Base-by-base conservation (phyloP, 1,284 basidiomycete species). In the Agaricales sp. region DNA sequence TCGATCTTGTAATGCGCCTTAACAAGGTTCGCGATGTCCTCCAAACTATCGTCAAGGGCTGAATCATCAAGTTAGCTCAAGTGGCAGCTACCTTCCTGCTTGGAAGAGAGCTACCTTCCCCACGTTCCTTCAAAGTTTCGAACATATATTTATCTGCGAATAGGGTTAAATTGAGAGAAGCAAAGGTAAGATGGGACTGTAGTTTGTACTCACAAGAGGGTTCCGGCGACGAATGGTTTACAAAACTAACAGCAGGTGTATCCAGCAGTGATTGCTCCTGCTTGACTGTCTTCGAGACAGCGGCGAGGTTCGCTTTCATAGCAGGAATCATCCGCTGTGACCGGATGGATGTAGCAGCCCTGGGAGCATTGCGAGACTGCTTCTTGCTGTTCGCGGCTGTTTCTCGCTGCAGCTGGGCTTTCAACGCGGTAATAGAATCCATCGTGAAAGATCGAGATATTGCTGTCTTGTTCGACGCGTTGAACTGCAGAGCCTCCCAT, bases 81-180 rank as follows among this genome's bases (percentile, higher is more conserved):
- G n/a, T n/a, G n/a, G n/a, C n/a, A n/a, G n/a, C n/a, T n/a, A n/a
- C n/a, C n/a, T n/a, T n/a, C n/a, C n/a, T n/a, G n/a, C n/a, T n/a
- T n/a, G n/a, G n/a, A n/a, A n/a, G n/a, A n/a, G n/a, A n/a, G n/a
- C 52, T 58, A 89, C 89, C 80, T 72, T 87, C 84, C 53, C 88
- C 84, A 26, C 92, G 73, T 58, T 88, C 87, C 1, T 79, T 78
- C 16, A 87, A 72, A 66, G 90, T 92, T 63, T 95, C 92, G 60
- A 88, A 92, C 91, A 95, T 94, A 64, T 96, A 96, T 23, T 87
- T 79, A 68, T 93, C 87, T 91, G 53, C 3, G 24, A 18, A 46
- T 51, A 18, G n/a, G n/a, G n/a, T n/a, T n/a, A n/a, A n/a, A 52
- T 46, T 25, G 41, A 18, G 6, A 26, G 14, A 43, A 41, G 6